Evolutionary conservation across 192 early-diverging fungal genomes (phyloP), one percentile per base, ranked within the genome.

Genomic region (Coemansia guatemalensis): DNA sequence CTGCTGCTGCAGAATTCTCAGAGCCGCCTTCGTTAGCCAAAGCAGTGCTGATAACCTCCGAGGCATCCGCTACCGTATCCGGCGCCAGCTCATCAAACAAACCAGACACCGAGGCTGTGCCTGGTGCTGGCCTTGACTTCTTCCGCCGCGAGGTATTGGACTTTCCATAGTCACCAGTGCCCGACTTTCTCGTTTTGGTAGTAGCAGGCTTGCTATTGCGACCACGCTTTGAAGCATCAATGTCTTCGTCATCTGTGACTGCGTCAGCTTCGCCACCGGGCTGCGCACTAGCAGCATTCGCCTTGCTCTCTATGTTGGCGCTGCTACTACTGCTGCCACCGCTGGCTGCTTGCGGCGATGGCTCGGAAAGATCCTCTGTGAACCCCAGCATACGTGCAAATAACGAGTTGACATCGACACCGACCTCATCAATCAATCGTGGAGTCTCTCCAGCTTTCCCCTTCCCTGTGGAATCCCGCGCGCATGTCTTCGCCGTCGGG

Each of bases 351-450:
- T 60, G 64, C 57, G 53, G 20, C 35, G 35, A 39, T 39, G 30
- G 64, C 20, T 64, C 64, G 0, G 64, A 64, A 20, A 79, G 56
- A 44, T 79, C 76, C 30, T 61, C 71, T 21, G 76, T 79, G 44
- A 79, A 79, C 23, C 76, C 76, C 21, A 79, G 76, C 76, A 79
- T 79, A 5, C 76, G 76, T n/a, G 76, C 76, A 64, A 47, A 79
- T n/a, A 79, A 61, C 53, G 76, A 79, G 58, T 73, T 58, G 3
- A 65, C 20, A 29, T 79, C 68, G 4, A 79, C 63, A 20, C 76
- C 76, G 20, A 70, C 71, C 32, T 79, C 76, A 24, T 79, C 63
- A 12, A 79, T 62, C 14, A 33, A 26, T 5, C 17, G 32, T 22
- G 17, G 25, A n/a, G 20, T 25, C 1, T 47, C 50, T 12, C 59